Evolutionary conservation across 2,329 filamentous ascomycete species (phyloP).

Genomic region (Sordariomycetes sp.): DNA sequence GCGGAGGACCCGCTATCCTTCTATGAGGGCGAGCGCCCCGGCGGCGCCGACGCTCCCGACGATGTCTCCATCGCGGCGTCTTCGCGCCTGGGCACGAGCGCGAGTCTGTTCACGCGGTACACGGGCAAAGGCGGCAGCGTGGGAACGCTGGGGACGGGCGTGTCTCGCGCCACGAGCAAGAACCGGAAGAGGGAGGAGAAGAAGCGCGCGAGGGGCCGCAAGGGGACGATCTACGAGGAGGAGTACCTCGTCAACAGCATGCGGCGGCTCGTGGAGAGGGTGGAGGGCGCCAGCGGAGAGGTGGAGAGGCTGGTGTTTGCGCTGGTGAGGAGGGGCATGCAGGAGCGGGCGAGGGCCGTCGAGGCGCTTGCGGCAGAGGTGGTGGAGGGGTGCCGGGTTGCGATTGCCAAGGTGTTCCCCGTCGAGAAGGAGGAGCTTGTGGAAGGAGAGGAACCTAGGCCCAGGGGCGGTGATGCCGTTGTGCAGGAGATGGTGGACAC

Average conservation of each 20-base stretch:
- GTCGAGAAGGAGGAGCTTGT: slow-evolving; percentile 7
- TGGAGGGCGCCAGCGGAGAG: slow-evolving; percentile 64
- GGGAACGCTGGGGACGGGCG: slow-evolving; percentile 61
- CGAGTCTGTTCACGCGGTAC: slow-evolving; percentile 89
- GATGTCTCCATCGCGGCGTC: slow-evolving; percentile 80
- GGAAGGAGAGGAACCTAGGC: slow-evolving; percentile 17
- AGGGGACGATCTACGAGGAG: slow-evolving; percentile 95
- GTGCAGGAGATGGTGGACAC: slow-evolving; percentile 38
- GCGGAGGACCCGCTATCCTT: slow-evolving; percentile 78
- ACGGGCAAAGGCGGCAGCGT: slow-evolving; percentile 57
- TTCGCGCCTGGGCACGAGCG: slow-evolving; percentile 69
- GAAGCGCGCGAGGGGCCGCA: slow-evolving; percentile 88
- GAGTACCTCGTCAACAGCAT: slow-evolving; percentile 92
- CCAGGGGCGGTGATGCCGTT: slow-evolving; percentile 40
- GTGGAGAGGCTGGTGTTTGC: slow-evolving; percentile 65
- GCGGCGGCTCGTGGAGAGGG: slow-evolving; percentile 68
- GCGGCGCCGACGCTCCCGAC: slow-evolving; percentile 68
- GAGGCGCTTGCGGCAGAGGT: slow-evolving; percentile 67
- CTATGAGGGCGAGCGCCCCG: slow-evolving; percentile 65
- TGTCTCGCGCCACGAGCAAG: slow-evolving; percentile 73
- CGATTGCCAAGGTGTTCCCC: slow-evolving; percentile 61
- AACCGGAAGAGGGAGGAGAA: slow-evolving; percentile 85
- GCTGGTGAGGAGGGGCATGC: slow-evolving; percentile 71
- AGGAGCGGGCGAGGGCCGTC: slow-evolving; percentile 72
- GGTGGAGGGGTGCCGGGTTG: slow-evolving; percentile 54